Conservation (phyloP, 495 filamentous ascomycete species). For the Pseudoneurospora amorphoporcata region DNA sequence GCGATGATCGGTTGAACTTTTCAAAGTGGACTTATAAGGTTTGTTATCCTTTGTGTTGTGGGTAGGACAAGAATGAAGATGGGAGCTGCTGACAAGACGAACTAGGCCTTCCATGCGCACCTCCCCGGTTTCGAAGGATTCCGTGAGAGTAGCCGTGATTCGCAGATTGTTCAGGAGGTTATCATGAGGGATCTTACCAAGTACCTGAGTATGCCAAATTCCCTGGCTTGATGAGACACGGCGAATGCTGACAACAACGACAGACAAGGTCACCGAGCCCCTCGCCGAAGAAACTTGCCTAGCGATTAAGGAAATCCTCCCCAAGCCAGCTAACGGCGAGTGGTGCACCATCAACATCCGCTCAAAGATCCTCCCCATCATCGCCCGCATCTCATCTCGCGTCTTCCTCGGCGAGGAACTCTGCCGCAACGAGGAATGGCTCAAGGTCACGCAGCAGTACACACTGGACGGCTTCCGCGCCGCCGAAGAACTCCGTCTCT, state of each 20-base stretch:
- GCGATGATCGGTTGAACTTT: conserved; percentile 27
- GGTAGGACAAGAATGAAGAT: not conserved
- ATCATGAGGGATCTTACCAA: conserved; percentile 40
- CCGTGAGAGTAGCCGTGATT: conserved; percentile 10
- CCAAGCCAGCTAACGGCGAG: conserved; percentile 9
- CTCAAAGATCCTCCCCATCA: conserved; percentile 16
- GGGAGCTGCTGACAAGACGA: not conserved
- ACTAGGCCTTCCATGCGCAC: conserved; percentile 32
- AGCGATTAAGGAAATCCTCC: conserved; percentile 23
- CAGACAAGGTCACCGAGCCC: conserved; percentile 23
- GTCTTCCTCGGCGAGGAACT: conserved; percentile 41
- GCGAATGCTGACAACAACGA: not conserved
- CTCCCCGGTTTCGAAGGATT: conserved; percentile 40
- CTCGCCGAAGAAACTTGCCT: conserved; percentile 33
- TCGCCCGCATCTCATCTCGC: conserved; percentile 34
- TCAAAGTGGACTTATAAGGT: conserved; percentile 28
- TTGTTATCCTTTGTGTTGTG: not conserved
- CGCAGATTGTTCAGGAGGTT: conserved; percentile 25
- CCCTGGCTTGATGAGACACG: not conserved
- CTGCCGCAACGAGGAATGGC: conserved; percentile 35
- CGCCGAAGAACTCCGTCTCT: conserved; percentile 19
- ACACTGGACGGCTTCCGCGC: conserved; percentile 22
- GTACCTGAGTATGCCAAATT: conserved; percentile 23
- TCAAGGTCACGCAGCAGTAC: conserved; percentile 30
- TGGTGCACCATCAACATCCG: conserved; percentile 17